Evolutionary conservation across 371 early-diverging fungal species (phyloP).

Genomic region (Parasitella parasitica): DNA sequence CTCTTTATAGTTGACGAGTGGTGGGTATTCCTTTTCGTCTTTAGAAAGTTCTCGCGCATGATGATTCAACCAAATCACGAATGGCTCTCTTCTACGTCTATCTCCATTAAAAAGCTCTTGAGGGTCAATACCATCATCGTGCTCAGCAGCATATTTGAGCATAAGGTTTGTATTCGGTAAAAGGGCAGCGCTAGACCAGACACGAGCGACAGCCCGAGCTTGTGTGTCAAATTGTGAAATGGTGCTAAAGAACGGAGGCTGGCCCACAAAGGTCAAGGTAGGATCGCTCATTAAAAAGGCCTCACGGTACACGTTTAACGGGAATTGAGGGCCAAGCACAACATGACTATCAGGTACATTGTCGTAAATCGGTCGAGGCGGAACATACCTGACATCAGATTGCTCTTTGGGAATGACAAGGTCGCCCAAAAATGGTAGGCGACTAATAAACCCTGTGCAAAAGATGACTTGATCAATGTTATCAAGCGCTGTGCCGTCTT

Average conservation of each 20-base stretch:
- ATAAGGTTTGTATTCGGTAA: conserved; percentile 26
- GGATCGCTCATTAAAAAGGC: conserved; percentile 38
- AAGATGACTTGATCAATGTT: conserved; percentile 62
- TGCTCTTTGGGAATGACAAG: conserved; percentile 7
- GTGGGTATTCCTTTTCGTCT: background rate
- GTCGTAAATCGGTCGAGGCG: background rate
- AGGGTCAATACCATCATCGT: conserved; percentile 7
- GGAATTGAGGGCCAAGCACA: conserved; percentile 2
- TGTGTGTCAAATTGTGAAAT: conserved; percentile 34
- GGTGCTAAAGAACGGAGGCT: conserved; percentile 19
- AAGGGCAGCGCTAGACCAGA: conserved; percentile 32
- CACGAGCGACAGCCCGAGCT: conserved; percentile 36
- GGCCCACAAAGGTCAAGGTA: conserved; percentile 37
- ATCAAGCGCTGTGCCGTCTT: conserved; percentile 52
- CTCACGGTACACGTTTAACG: conserved; percentile 31
- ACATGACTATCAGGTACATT: conserved; percentile 16
- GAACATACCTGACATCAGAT: background rate
- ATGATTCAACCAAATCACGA: conserved; percentile 34
- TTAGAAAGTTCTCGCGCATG: conserved; percentile 17
- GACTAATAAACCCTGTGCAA: conserved; percentile 64
- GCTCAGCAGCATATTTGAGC: conserved; percentile 14
- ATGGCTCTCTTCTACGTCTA: conserved; percentile 10
- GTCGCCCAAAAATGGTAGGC: conserved; percentile 52
- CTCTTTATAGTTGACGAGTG: conserved; percentile 6
- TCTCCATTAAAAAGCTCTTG: background rate